A percentile compares a stretch with the other conserved stretches of the same genome.
Conservation (phyloP, 2,329 filamentous ascomycete genomes). For the Hypoxylon sp. region DNA sequence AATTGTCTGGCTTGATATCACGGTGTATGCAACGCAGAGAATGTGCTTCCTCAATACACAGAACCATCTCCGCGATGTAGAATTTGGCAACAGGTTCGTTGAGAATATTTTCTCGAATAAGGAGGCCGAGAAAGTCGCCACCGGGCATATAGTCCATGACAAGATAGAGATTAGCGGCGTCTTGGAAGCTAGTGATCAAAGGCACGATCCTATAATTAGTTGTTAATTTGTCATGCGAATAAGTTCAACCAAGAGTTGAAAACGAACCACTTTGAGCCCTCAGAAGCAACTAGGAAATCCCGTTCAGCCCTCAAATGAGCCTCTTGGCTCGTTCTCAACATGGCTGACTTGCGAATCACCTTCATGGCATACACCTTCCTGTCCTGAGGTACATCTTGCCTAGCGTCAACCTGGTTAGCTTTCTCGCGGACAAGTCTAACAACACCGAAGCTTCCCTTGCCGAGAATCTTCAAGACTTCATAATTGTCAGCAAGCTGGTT, state of each 20-base stretch:
- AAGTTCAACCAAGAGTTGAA: not conserved
- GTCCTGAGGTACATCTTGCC: constrained; percentile 35
- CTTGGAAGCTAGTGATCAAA: constrained; percentile 90
- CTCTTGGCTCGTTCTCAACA: constrained; percentile 92
- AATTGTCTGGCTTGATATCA: constrained; percentile 98
- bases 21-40: constrained; percentile 91
- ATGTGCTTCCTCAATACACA: constrained; percentile 94
- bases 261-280: constrained; percentile 82
- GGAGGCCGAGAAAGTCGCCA: constrained; percentile 89
- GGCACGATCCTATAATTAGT: constrained; percentile 78
- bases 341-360: constrained; percentile 92
- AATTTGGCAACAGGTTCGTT: constrained; percentile 84
- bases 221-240: constrained; percentile 15
- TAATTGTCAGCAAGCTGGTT: constrained; percentile 75
- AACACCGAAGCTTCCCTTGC: constrained; percentile 95
- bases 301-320: constrained; percentile 91
- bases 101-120: constrained; percentile 88
- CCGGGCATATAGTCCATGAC: constrained; percentile 99
- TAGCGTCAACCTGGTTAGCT: constrained; percentile 50
- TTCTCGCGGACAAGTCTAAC: constrained; percentile 87
- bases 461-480: constrained; percentile 84
- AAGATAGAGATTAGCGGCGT: constrained; percentile 85
- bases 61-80: constrained; percentile 95
- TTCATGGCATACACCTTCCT: constrained; percentile 93
- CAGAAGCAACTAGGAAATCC: constrained; percentile 90